phyloP scores from a whole-genome alignment of 2,329 filamentous ascomycete genomes.

The Emergomyces africanus region DNA sequence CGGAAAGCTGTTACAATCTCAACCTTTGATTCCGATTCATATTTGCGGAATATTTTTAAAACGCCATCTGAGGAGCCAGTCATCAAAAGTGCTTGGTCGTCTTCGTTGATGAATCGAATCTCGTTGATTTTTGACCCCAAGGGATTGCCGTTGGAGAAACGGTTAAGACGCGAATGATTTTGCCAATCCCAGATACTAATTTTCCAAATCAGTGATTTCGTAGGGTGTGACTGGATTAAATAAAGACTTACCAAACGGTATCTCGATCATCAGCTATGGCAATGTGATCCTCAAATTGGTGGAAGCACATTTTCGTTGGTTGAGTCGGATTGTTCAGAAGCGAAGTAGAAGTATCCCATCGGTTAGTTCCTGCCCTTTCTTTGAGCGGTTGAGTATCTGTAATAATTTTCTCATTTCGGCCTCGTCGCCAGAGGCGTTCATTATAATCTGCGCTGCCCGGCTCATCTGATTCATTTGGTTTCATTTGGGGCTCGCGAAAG shows the following conservation, averaged over 20 bases:
- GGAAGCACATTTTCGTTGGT: constrained; percentile 85
- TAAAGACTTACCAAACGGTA: constrained; percentile 50
- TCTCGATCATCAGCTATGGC: constrained; percentile 89
- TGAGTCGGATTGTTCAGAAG: constrained; percentile 84
- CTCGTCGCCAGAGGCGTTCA: constrained; percentile 79
- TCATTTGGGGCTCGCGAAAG: constrained; percentile 98
- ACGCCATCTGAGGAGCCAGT: constrained; percentile 93
- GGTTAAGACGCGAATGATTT: constrained; percentile 57
- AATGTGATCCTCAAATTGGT: constrained; percentile 94
- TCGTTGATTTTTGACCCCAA: constrained; percentile 84
- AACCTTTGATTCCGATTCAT: constrained; percentile 62
- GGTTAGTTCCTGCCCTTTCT: constrained; percentile 67
- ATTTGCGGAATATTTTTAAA: constrained; percentile 83
- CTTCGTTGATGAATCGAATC: constrained; percentile 95
- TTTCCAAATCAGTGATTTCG: constrained; percentile 2
- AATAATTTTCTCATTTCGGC: constrained; percentile 85
- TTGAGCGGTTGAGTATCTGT: constrained; percentile 90
- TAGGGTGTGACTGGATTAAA: constrained; percentile 4
- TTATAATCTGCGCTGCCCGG: constrained; percentile 96
- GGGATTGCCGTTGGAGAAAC: constrained; percentile 92
- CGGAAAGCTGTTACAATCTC: constrained; percentile 86
- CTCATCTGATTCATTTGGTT: constrained; percentile 86
- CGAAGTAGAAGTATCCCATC: constrained; percentile 72
- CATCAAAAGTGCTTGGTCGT: constrained; percentile 89
- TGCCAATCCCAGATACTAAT: constrained; percentile 82